phyloP scores from a whole-genome alignment of 1,284 basidiomycete species.

The Austroboletus rostrupii region DNA sequence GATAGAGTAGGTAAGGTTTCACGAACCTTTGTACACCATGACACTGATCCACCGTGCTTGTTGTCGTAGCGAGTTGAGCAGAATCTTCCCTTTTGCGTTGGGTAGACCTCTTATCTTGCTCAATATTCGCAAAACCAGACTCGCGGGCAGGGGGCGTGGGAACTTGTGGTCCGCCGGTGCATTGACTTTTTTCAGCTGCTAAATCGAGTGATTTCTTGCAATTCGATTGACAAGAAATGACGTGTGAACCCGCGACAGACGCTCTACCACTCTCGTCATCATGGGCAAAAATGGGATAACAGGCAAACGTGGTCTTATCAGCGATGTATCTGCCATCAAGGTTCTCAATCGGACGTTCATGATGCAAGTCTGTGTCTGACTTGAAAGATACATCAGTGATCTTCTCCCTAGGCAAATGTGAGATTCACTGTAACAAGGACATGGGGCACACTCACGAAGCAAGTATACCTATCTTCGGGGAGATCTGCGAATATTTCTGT shows the following conservation, averaged over 20 bases:
- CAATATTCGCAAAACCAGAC: neutral
- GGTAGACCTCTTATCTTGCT: neutral
- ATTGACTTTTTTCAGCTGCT: neutral
- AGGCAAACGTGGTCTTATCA: neutral
- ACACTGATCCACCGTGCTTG: neutral
- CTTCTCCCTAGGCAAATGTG: slow-evolving; percentile 4
- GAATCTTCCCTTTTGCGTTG: neutral
- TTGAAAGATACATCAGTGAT: neutral
- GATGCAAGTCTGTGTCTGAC: neutral
- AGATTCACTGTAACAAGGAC: neutral
- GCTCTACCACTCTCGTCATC: neutral
- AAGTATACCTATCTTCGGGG: neutral
- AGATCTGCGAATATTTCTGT: neutral
- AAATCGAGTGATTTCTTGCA: neutral
- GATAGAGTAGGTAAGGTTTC: neutral
- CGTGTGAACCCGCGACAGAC: neutral
- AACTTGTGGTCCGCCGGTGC: neutral
- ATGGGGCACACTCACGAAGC: slow-evolving; percentile 3
- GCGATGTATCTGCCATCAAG: neutral
- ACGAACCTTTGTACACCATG: slow-evolving; percentile 5
- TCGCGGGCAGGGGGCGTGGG: neutral
- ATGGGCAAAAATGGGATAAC: neutral
- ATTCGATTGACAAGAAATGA: neutral
- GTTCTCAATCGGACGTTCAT: neutral
- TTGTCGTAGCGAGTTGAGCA: neutral